Base-by-base conservation (phyloP, 768 basidiomycete species). In the Neoboletus brunneissimus region DNA sequence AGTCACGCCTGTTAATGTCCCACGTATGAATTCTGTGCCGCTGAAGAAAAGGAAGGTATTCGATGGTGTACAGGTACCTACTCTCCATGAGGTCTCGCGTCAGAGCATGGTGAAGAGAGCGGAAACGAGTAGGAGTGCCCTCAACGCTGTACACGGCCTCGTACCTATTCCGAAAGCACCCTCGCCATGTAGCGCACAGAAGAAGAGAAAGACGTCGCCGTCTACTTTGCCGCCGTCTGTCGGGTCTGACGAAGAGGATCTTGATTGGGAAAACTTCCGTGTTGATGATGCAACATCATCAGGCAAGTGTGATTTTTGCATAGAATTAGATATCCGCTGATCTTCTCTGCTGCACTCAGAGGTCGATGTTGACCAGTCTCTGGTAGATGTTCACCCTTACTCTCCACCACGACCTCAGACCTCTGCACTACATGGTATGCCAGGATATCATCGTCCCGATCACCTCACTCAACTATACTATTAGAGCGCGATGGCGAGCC, bases 211-310 rank as follows among this genome's bases (percentile, higher is more conserved):
- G 47, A 38, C 44, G 10, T 20, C 48, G 12, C 48, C 48, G 18
- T 50, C 53, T 15, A 20, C 35, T 13, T 27, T 47, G 9, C 44
- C 53, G 18, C 5, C 54, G 10, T 59, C 63, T 12, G 34, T 52
- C 13, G 54, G 27, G 31, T 62, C 62, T 10, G 59, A 63, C 16
- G 60, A 63, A 27, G 62, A 68, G 9, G 67, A 69, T 23, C 60
- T 74, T 27, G 72, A 67, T 53, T 70, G 74, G 73, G 73, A 75
- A 55, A 58, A 64, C 37, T n/a, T 59, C 20, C 63, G 59, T 15
- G 34, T 64, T 23, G 43, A 66, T 23, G 43, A 66, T 12, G 51
- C 23, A 23, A 56, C 59, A 29, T 54, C 58, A 12, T 72, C 70
- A 3, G 70, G 70, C 61, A 48, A 43, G 61, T 55, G 15, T 42